Conservation (phyloP, 139 green algal species). For the Coelastrella sp. region DNA sequence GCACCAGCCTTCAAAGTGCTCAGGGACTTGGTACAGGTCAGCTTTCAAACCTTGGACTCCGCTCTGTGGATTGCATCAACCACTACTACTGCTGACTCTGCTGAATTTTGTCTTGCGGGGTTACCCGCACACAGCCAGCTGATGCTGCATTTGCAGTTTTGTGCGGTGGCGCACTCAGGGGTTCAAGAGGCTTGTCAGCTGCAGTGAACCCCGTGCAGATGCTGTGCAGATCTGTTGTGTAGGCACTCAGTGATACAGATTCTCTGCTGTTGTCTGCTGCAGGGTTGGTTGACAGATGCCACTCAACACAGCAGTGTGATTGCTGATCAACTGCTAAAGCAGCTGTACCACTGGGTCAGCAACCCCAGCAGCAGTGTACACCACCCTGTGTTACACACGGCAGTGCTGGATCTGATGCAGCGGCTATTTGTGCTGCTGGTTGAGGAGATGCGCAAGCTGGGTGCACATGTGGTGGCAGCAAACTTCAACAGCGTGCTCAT, state of each 20-base stretch:
- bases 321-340: constrained; percentile 80
- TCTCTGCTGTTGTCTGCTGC: too few relatives aligned
- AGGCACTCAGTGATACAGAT: too few relatives aligned
- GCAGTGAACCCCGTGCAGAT: not conserved
- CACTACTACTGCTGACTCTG: not conserved
- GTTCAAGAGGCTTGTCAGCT: too few relatives aligned
- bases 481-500: constrained; percentile 85
- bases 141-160: too few relatives aligned
- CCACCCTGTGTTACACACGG: constrained; percentile 77
- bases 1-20: constrained; percentile 77
- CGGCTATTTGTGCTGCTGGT: constrained; percentile 79
- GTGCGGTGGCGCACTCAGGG: too few relatives aligned
- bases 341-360: constrained; percentile 92
- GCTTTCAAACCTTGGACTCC: not conserved
- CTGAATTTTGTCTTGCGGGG: too few relatives aligned
- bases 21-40: constrained; percentile 68
- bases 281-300: constrained; percentile 83
- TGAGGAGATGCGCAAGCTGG: constrained; percentile 84
- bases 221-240: too few relatives aligned
- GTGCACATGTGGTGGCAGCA: constrained; percentile 87
- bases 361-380: constrained; percentile 71
- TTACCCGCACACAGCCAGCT: too few relatives aligned
- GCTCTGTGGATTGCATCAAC: not conserved
- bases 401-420: constrained; percentile 79
- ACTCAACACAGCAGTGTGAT: constrained; percentile 71